phyloP scores from a whole-genome alignment of 371 early-diverging fungal species.

The Zopfochytrium polystomum region DNA sequence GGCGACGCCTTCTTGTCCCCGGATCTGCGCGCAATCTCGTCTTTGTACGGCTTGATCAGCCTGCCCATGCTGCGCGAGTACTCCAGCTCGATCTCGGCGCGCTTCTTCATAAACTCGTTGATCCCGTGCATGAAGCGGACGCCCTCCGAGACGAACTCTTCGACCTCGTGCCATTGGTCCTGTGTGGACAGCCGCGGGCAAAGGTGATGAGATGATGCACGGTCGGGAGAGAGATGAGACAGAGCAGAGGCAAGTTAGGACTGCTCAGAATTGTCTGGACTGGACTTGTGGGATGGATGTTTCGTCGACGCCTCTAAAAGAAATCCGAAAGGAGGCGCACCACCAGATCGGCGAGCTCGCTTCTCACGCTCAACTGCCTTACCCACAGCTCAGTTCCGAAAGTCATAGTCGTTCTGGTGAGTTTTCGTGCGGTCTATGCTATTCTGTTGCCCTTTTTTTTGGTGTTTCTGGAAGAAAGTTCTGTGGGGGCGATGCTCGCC shows the following conservation, averaged over 20 bases:
- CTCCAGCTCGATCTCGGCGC: slow-evolving; percentile 40
- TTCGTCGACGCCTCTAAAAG: not conserved
- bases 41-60: slow-evolving; percentile 36
- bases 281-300: no score
- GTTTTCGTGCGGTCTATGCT: no score
- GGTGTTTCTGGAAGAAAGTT: no score
- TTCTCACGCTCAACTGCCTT: no score
- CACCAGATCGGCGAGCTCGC: no score
- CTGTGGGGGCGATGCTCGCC: no score
- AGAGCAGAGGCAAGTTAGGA: not conserved
- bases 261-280: no score
- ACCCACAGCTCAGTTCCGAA: not conserved
- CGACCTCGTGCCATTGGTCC: slow-evolving; percentile 44
- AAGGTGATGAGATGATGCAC: slow-evolving; percentile 5
- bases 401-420: no score
- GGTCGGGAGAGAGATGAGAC: no score
- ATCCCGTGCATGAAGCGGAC: slow-evolving; percentile 33
- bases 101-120: slow-evolving; percentile 43
- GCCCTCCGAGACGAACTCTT: slow-evolving; percentile 30
- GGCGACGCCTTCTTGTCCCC: slow-evolving; percentile 12
- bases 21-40: slow-evolving; percentile 31
- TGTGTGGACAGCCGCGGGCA: slow-evolving; percentile 30
- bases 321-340: not conserved
- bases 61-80: slow-evolving; percentile 32
- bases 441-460: no score